Evolutionary conservation across 2,329 filamentous ascomycete genomes (phyloP).

Genomic region (Thermomyces lanuginosus): DNA sequence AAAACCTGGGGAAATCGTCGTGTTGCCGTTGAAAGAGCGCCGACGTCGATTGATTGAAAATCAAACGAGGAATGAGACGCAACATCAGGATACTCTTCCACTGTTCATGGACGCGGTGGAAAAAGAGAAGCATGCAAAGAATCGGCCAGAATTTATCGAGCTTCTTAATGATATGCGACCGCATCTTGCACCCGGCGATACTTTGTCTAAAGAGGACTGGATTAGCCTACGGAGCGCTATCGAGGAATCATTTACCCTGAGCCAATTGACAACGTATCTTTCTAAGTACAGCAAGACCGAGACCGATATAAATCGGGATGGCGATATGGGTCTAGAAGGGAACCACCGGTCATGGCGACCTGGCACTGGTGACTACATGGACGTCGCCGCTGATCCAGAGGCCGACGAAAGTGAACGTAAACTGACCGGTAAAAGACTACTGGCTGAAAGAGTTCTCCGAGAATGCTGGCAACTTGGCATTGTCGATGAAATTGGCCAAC

Average conservation of each 20-base stretch:
- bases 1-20: slow-evolving; percentile 21
- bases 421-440: no score
- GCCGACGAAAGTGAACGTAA: no score
- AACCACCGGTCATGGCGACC: slow-evolving; percentile 14
- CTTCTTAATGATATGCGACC: slow-evolving; percentile 16
- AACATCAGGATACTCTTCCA: slow-evolving; percentile 8
- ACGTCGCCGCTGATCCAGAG: slow-evolving; percentile 9
- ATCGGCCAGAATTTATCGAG: slow-evolving; percentile 9
- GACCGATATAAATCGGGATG: not conserved
- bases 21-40: slow-evolving; percentile 15
- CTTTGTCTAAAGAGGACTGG: slow-evolving; percentile 15
- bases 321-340: not conserved
- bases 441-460: slow-evolving; percentile 22
- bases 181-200: slow-evolving; percentile 11
- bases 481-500: slow-evolving; percentile 18
- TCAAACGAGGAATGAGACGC: slow-evolving; percentile 5
- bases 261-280: slow-evolving; percentile 19
- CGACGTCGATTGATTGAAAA: slow-evolving; percentile 7
- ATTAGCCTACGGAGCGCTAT: slow-evolving; percentile 15
- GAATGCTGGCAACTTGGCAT: slow-evolving; percentile 24
- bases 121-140: slow-evolving; percentile 7
- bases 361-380: slow-evolving; percentile 14
- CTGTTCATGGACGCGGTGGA: slow-evolving; percentile 15
- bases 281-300: slow-evolving; percentile 4
- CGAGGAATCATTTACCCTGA: slow-evolving; percentile 18